Conservation (phyloP, 2,329 filamentous ascomycete species). For the Claviceps maximensis region DNA sequence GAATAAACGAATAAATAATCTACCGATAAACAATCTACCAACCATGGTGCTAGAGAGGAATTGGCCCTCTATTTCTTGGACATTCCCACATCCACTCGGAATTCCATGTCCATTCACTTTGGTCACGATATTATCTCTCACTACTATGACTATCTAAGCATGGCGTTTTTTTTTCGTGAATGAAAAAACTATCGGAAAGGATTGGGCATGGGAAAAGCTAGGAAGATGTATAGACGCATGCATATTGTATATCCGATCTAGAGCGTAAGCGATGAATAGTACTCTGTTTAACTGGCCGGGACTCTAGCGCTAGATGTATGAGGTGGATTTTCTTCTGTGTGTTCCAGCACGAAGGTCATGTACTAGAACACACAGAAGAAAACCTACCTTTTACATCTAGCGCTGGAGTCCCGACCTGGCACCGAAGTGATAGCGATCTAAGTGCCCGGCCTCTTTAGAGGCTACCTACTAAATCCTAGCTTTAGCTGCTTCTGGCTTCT, state of each 20-base stretch:
- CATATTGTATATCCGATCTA: no score
- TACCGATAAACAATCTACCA: neutral
- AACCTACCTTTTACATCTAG: no score
- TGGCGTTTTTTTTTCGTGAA: neutral
- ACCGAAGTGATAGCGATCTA: no score
- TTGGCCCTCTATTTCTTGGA: neutral
- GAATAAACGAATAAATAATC: neutral
- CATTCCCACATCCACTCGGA: neutral
- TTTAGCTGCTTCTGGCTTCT: no score
- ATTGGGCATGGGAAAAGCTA: neutral
- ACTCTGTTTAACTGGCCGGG: no score
- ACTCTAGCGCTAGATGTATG: no score
- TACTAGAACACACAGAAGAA: no score
- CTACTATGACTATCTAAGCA: neutral
- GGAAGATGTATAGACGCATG: neutral
- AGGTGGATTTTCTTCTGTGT: no score
- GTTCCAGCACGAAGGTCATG: no score
- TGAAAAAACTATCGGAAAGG: neutral
- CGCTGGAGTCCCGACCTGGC: no score
- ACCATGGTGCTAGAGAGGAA: neutral
- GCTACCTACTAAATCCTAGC: no score
- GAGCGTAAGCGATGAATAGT: neutral
- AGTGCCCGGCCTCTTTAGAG: no score
- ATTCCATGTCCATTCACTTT: neutral
- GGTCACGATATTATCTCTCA: neutral